These are phyloP conservation scores for Marsdenia floribunda DNA, from an alignment of 257 asterid species.

Conservation along the genomic window DNA sequence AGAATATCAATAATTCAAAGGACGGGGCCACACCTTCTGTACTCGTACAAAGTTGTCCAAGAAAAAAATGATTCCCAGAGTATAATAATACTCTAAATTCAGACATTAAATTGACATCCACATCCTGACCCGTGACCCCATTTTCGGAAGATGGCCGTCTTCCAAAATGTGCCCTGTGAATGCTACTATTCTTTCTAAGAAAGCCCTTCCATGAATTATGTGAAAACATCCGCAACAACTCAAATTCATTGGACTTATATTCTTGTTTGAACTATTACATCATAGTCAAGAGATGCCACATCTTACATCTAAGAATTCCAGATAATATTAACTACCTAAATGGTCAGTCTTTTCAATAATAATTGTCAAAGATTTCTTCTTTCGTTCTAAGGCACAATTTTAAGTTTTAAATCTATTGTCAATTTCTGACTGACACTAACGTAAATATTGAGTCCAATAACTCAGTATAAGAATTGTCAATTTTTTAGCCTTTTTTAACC, in stretches of 20 bases:
- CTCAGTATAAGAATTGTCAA: too few relatives aligned
- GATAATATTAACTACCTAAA: too few relatives aligned
- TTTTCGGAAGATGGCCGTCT: constrained; percentile 33
- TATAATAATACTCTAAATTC: neutral
- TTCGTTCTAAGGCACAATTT: too few relatives aligned
- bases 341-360: too few relatives aligned
- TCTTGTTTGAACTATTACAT: neutral
- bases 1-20: constrained; percentile 1
- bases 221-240: constrained; percentile 10
- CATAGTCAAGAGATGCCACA: constrained; percentile 15
- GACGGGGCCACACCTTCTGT: neutral
- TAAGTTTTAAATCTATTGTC: too few relatives aligned
- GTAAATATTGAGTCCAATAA: too few relatives aligned
- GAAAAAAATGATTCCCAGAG: neutral
- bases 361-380: too few relatives aligned
- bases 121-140: constrained; percentile 51
- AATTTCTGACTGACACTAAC: too few relatives aligned
- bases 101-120: neutral
- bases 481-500: too few relatives aligned
- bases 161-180: constrained; percentile 27
- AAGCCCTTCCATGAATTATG: constrained; percentile 22
- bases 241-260: neutral
- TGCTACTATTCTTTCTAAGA: constrained; percentile 21
- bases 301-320: neutral
- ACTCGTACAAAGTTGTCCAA: neutral